Conservation (phyloP, 169 alveolate genomes). For the Plasmodium billcollinsi region DNA sequence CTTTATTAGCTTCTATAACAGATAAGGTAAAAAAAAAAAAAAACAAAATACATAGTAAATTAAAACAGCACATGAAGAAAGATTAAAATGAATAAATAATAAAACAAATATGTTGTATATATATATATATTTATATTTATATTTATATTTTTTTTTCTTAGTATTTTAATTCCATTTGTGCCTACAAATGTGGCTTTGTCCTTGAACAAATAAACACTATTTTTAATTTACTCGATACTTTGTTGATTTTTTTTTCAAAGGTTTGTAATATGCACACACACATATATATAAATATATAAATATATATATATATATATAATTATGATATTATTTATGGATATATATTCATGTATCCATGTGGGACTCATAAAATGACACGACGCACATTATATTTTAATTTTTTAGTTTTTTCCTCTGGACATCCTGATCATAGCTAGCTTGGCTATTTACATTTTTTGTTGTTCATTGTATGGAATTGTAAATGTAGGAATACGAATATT, state of each 20-base stretch:
- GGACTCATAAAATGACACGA: no score
- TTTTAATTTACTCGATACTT: conserved; percentile 73
- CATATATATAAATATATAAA: neutral
- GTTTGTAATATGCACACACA: neutral
- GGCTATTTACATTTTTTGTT: conserved; percentile 77
- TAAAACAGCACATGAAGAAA: neutral
- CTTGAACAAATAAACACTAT: conserved; percentile 81
- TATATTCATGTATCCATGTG: neutral
- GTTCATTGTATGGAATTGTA: conserved; percentile 83
- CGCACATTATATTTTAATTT: neutral
- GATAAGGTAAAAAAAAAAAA: conserved; percentile 47
- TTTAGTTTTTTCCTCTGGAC: conserved; percentile 82
- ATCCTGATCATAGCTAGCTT: conserved; percentile 79
- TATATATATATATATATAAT: neutral
- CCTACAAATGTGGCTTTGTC: conserved; percentile 83
- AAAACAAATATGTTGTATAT: neutral
- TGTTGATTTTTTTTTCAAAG: conserved; percentile 42
- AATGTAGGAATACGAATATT: conserved; percentile 81
- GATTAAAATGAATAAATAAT: neutral
- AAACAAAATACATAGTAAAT: no score
- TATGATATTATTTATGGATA: neutral
- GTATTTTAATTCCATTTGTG: conserved; percentile 77
- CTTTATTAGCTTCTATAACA: conserved; percentile 72
- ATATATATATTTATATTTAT: neutral
- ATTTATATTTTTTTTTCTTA: conserved; percentile 10